Base-by-base conservation (phyloP, 2,329 filamentous ascomycete genomes). In the Phaeophleospora eucalypticola region DNA sequence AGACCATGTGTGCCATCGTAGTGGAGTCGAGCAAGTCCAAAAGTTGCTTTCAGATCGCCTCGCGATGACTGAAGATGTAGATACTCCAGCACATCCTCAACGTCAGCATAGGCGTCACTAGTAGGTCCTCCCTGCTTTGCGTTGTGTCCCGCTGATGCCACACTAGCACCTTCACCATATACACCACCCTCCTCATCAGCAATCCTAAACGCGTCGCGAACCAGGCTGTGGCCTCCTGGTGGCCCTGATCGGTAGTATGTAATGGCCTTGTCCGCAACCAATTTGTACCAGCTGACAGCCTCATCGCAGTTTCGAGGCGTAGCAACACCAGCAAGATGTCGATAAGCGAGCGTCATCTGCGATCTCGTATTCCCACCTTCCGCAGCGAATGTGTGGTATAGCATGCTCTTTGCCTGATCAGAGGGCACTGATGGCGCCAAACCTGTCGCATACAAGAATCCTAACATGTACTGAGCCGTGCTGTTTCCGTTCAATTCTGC, bases 371-470 rank as follows among this genome's bases (percentile, higher is more conserved):
- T 83, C 16, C 89, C 91, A 45, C 81, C 81, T 55, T 89, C 77
- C 0, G 93, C 93, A 0, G 93, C 91, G 65, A 97, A 93, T 0
- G 88, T 95, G 67, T 98, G 91, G 68, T 96, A 97, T 34, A 97
- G 74, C 59, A 97, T 76, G 3, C 93, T 89, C 68, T 89, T 90
- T 9, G 90, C 90, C 69, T 97, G 93, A 60, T 98, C 87, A 36
- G 81, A 80, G 63, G 87, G 80, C 4, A 95, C 87, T 1, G 83
- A 84, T 24, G 82, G 82, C 14, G 88, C 90, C 48, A 98, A 77
- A 0, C 93, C 93, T 0, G 93, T 98, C 29, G 90, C 90, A 69
- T 98, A 91, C 79, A 95, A 93, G 58, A 98, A 82, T 0, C 88
- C 93, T 38, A 97, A 66, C 91, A 98, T 96, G 68, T 95, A 86